phyloP scores from a whole-genome alignment of 371 early-diverging fungal genomes.

The Mortierella sp. region DNA sequence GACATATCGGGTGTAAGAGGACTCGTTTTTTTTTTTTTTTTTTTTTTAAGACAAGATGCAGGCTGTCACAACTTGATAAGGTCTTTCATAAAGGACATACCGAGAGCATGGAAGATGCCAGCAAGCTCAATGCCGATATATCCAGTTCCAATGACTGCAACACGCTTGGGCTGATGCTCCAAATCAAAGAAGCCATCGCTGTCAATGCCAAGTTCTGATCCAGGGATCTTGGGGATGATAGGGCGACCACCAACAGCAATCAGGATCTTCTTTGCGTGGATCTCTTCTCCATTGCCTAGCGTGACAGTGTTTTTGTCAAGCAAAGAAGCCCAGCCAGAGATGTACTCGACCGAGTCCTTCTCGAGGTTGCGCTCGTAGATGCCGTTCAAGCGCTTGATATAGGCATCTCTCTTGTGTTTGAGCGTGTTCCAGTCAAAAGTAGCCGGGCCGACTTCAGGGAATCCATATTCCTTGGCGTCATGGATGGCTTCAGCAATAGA shows the following conservation, averaged over 20 bases:
- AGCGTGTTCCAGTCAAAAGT: conserved; percentile 78
- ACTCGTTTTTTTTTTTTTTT: background rate
- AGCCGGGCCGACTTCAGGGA: conserved; percentile 63
- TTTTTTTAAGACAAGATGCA: background rate
- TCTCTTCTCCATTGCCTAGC: conserved; percentile 67
- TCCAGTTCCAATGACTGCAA: conserved; percentile 89
- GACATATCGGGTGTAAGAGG: background rate
- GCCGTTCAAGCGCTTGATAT: conserved; percentile 94
- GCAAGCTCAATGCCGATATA: conserved; percentile 98
- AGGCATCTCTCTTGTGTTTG: conserved; percentile 94
- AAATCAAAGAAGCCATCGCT: conserved; percentile 98
- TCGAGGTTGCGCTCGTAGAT: conserved; percentile 93
- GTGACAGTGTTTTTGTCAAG: conserved; percentile 77
- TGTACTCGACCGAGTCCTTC: conserved; percentile 86
- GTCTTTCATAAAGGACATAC: conserved; percentile 16
- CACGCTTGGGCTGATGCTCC: conserved; percentile 89
- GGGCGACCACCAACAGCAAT: conserved; percentile 90
- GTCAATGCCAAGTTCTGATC: conserved; percentile 88
- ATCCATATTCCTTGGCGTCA: conserved; percentile 92
- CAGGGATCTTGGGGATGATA: conserved; percentile 77
- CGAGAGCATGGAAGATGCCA: conserved; percentile 89
- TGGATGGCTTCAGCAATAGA: conserved; percentile 86
- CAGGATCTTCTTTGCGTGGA: conserved; percentile 85
- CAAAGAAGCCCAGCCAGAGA: conserved; percentile 90
- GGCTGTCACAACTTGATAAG: too few relatives aligned